Base-by-base conservation (phyloP, 495 filamentous ascomycete genomes). In the Daldinia vernicosa region DNA sequence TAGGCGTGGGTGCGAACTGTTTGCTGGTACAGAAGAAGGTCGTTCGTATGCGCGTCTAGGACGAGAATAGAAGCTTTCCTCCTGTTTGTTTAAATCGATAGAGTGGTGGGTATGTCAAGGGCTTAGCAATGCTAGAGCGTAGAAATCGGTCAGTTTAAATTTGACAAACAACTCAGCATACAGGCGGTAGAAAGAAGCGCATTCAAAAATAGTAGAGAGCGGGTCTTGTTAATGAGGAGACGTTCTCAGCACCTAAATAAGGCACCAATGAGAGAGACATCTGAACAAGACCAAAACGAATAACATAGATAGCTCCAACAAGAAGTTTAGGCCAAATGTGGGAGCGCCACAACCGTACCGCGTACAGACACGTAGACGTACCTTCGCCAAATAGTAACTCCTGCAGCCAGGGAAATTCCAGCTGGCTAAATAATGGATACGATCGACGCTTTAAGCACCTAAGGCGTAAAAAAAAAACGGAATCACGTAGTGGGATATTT, bases 91-190 rank as follows among this genome's bases (percentile, higher is more conserved):
- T 30, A 47, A 59, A 50, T 55, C 60, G 50, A 59, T 30, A 22
- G 32, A 65, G 64, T 39, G 63, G 64, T 67, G 69, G 63, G 69
- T 72, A 72, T 67, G 50, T 39, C 50, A 39, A 66, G 17, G 47
- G 54, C 60, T 67, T 30, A 67, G 57, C 40, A 39, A 61, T 54
- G 47, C 69, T 72, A 68, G 27, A 51, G 37, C 8, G 58, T 30
- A 24, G 40, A 50, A 50, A 53, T 59, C 50, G 24, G 53, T 71
- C 47, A 71, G 63, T 37, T 53, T 12, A 35, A 24, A 57, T 32
- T 28, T 40, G 28, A 39, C 11, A 33, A 40, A 40, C 4, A 33
- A n/a, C 7, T 43, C 12, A 17, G 52, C 37, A 65, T 28, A 19
- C 1, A 4, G 15, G 6, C 14, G 50, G 5, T 27, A 30, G 14